Evolutionary conservation across 225 moss, liverwort and hornwort species (phyloP).

Genomic region (Pseudisothecium myosuroides): DNA sequence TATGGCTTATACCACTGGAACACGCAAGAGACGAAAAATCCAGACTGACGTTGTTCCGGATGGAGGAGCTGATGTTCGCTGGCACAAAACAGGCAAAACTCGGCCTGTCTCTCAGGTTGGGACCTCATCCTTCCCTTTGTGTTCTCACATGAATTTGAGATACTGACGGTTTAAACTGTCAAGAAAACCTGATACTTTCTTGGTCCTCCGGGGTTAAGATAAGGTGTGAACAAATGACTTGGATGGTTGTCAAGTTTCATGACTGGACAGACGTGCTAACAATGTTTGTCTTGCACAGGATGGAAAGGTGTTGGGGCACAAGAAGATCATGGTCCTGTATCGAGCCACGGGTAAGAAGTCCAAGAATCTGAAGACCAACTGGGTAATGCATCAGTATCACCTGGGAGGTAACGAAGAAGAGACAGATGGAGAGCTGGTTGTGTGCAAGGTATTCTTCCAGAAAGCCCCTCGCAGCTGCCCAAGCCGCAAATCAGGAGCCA

Average conservation of each 20-base stretch:
- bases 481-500: constrained; percentile 40
- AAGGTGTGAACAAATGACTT: not conserved
- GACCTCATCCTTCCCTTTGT: not conserved
- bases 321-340: constrained; percentile 96
- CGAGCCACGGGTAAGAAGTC: constrained; percentile 65
- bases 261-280: not conserved
- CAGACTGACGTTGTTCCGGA: constrained; percentile 48
- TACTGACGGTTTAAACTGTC: not conserved
- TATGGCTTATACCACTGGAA: constrained; percentile 89
- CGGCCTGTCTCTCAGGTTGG: constrained; percentile 53
- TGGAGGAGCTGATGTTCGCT: constrained; percentile 70
- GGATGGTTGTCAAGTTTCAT: not conserved
- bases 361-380: constrained; percentile 88
- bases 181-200: not conserved
- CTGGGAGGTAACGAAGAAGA: constrained; percentile 76
- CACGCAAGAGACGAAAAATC: constrained; percentile 80
- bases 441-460: constrained; percentile 90
- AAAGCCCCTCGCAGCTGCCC: constrained; percentile 84
- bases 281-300: not conserved
- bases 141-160: not conserved
- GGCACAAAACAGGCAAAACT: constrained; percentile 98
- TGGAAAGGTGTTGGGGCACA: constrained; percentile 53
- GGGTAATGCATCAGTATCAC: constrained; percentile 97
- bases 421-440: constrained; percentile 82
- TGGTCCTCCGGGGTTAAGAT: not conserved